phyloP scores from a whole-genome alignment of 495 filamentous ascomycete genomes.

The Delitschia confertaspora region DNA sequence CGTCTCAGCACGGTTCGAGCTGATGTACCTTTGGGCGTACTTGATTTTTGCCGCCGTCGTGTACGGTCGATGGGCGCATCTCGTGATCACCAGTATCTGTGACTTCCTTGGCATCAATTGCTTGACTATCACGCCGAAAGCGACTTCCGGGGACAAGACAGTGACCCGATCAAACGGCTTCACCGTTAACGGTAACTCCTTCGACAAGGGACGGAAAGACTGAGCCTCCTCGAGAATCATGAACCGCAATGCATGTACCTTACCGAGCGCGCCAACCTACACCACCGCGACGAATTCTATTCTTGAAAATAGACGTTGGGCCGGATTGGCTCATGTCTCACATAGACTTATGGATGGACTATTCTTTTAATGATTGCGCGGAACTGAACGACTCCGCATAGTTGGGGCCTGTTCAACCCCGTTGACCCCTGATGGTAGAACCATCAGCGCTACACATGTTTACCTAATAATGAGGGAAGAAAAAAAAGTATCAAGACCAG shows the following conservation, averaged over 20 bases:
- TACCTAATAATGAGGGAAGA: no score
- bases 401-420: no score
- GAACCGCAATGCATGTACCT: no score
- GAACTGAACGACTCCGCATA: no score
- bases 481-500: no score
- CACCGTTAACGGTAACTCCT: slow-evolving; percentile 12
- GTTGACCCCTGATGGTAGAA: no score
- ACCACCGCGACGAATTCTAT: not conserved
- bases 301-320: slow-evolving; percentile 6
- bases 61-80: slow-evolving; percentile 85
- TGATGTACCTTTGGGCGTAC: slow-evolving; percentile 73
- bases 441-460: no score
- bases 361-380: no score
- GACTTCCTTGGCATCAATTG: slow-evolving; percentile 87
- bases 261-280: no score
- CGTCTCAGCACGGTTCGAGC: slow-evolving; percentile 45
- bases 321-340: not conserved
- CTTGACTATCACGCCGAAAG: slow-evolving; percentile 56
- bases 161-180: slow-evolving; percentile 21
- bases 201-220: slow-evolving; percentile 20
- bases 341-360: slow-evolving; percentile 4
- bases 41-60: slow-evolving; percentile 69
- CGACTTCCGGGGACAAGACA: slow-evolving; percentile 10
- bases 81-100: slow-evolving; percentile 89
- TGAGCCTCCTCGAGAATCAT: slow-evolving; percentile 1